Base-by-base conservation (phyloP, 179 eudicot species). In the Amaranthus tricolor region DNA sequence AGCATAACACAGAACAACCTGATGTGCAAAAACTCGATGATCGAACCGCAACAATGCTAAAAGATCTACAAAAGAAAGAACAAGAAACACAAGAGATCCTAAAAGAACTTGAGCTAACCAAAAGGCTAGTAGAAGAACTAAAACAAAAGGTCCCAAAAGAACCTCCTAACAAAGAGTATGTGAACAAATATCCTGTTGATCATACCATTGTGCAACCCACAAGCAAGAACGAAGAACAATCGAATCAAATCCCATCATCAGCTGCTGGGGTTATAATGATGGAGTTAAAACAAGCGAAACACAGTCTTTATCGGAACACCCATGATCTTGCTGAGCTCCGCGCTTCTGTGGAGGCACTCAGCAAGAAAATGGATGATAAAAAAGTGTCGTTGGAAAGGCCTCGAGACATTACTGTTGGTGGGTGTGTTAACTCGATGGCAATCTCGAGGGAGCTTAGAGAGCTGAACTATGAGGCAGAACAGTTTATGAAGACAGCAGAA, bases 401-500 rank as follows among this genome's bases (percentile, higher is more conserved):
- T 50, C 58, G 58, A 40, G 74, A 47, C 14, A 9, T 51, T 59
- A 7, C 43, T 8, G 76, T 55, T 21, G 67, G 77, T 8, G 54
- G 75, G 10, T 5, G 66, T 0, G 44, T 80, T 14, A 78, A 75
- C 21, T 77, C 79, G 1, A n/a, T 72, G 20, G 78, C 77, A 24
- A 77, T 85, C 62, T 80, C 85, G 17, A 82, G 85, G 65, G 88
- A 85, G 84, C 84, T 85, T 6, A 47, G 80, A 15, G 85, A 85
- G 43, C 73, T 85, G 66, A 85, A 85, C 17, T 72, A 74, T 24
- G 88, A 85, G 60, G 85, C 88, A 3, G 85, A 82, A 17, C 85
- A 85, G 58, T 85, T 85, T 61, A 85, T 82, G 85, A 80, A 77
- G 68, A 82, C 85, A 50, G 88, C 85, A 1, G 85, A 85, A 75